Base-by-base conservation (phyloP, 805 yeast species). In the Yarrowia deformans region DNA sequence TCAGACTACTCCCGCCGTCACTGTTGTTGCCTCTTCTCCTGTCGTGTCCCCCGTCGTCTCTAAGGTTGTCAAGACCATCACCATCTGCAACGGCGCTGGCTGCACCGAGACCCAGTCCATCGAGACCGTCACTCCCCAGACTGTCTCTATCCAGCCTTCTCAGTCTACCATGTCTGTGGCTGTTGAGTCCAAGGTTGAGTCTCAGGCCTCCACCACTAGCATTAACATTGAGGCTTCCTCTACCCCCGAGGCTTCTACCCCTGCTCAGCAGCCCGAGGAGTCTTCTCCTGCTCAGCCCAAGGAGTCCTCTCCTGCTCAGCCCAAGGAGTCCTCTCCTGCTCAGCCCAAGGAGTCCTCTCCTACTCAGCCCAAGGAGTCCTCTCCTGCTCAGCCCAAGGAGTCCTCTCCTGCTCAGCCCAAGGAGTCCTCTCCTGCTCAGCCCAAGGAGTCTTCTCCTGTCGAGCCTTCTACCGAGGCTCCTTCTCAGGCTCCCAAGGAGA, bases 21-120 rank as follows among this genome's bases (percentile, higher is more conserved):
- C 45, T 37, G 42, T 34, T 14, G 12, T 8, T 8, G 7, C 18
- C 23, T 14, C 55, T 18, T 16, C 58, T 18, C 16, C 42, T 18
- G 58, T 18, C 34, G 32, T 18, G 42, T 10, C 60, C 18, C 43
- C 60, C 12, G 45, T 19, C 14, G 34, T 16, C 19, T 13, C 60
- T 34, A 8, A 54, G 45, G 14, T 19, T 54, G 45, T 39, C 61
- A 19, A 55, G 46, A 58, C 66, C 14, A 19, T 43, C 42, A 56
- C 63, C 14, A 9, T 40, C 48, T 40, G 48, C 43, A 37, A 35
- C 48, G 48, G 35, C 34, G 34, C 19, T 13, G 61, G 29, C 8
- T 55, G 61, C 46, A 39, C 48, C 37, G 39, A 56, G 63, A 16
- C 40, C 23, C 37, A 18, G 60, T 55, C 48, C 7, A 43, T 32